Conservation (phyloP, 2,329 filamentous ascomycete genomes). For the Aspergillus caelatus region DNA sequence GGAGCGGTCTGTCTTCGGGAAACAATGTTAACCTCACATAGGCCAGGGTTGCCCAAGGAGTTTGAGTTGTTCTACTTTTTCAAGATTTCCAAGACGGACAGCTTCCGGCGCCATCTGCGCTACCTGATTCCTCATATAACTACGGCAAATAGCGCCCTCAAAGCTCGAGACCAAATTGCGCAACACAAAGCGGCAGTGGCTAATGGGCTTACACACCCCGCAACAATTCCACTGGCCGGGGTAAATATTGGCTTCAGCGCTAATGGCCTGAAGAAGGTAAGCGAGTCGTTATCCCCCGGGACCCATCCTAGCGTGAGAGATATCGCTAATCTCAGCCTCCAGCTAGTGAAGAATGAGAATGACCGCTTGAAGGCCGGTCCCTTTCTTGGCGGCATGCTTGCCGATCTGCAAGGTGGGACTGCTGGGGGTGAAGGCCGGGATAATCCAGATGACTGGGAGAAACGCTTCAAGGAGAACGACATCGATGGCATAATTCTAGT, state of each 20-base stretch:
- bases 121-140: slow-evolving; percentile 16
- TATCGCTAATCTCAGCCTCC: not conserved
- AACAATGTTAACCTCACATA: not conserved
- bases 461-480: not conserved
- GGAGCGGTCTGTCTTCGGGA: not conserved
- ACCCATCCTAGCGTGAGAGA: not conserved
- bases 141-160: slow-evolving; percentile 12
- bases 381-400: slow-evolving; percentile 13
- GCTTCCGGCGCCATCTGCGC: slow-evolving; percentile 13
- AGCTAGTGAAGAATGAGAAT: slow-evolving; percentile 8
- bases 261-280: not conserved
- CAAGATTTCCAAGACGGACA: slow-evolving; percentile 8
- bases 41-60: not conserved
- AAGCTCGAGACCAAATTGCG: not conserved
- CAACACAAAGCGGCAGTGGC: not conserved
- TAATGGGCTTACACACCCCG: not conserved
- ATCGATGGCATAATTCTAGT: slow-evolving; percentile 8
- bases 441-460: slow-evolving; percentile 13
- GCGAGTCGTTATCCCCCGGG: not conserved
- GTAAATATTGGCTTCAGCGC: not conserved
- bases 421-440: slow-evolving; percentile 17
- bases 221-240: not conserved
- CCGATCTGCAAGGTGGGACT: slow-evolving; percentile 8
- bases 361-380: not conserved
- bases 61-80: slow-evolving; percentile 18